Evolutionary conservation across 495 filamentous ascomycete genomes (phyloP).

Genomic region (Wilcoxina mikolae): DNA sequence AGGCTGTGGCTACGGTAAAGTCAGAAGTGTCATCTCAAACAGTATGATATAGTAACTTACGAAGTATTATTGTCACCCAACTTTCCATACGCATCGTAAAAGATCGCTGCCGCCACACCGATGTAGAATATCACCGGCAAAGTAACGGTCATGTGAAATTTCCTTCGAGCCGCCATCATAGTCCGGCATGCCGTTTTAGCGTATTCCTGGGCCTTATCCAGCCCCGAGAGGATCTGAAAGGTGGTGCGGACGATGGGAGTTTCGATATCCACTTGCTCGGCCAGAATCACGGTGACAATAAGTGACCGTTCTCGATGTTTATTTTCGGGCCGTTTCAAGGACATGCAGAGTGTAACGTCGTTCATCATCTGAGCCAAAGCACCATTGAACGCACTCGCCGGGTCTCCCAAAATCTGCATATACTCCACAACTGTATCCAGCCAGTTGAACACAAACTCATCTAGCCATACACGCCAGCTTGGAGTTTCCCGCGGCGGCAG

Average conservation of each 20-base stretch:
- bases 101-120: slow-evolving; percentile 24
- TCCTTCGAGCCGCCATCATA: slow-evolving; percentile 25
- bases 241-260: slow-evolving; percentile 12
- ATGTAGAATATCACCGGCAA: slow-evolving; percentile 25
- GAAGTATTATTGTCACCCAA: slow-evolving; percentile 25
- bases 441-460: slow-evolving; percentile 20
- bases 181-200: slow-evolving; percentile 19
- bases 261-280: slow-evolving; percentile 17
- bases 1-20: slow-evolving; percentile 18
- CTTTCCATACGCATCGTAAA: slow-evolving; percentile 27
- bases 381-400: slow-evolving; percentile 23
- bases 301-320: slow-evolving; percentile 13
- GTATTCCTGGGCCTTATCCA: slow-evolving; percentile 18
- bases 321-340: slow-evolving; percentile 13
- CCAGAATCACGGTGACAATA: slow-evolving; percentile 21
- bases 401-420: slow-evolving; percentile 22
- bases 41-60: slow-evolving; percentile 11
- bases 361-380: slow-evolving; percentile 21
- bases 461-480: not conserved
- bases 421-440: slow-evolving; percentile 16
- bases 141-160: slow-evolving; percentile 26
- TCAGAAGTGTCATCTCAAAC: slow-evolving; percentile 10
- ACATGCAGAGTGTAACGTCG: slow-evolving; percentile 17
- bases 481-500: not conserved
- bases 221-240: slow-evolving; percentile 20